Evolutionary conservation across 192 early-diverging fungal species (phyloP).

Genomic region (Umbelopsis ramanniana): DNA sequence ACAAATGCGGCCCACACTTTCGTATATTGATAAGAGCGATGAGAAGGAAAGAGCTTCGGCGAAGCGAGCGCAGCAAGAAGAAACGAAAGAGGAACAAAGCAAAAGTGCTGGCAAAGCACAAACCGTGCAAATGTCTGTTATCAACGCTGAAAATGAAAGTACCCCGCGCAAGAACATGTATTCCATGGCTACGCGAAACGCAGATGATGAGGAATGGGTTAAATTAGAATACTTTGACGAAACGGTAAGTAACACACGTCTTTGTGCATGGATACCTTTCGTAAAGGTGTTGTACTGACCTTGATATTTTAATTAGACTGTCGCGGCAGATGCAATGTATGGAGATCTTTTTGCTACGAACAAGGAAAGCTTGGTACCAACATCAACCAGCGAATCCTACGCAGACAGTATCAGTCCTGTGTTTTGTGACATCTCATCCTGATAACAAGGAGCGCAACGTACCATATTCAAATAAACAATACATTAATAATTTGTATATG

Average conservation of each 20-base stretch:
- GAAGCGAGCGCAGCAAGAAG: constrained; percentile 65
- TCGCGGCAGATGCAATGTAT: neutral
- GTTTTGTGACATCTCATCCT: constrained; percentile 5
- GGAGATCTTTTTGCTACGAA: neutral
- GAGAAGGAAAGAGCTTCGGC: constrained; percentile 78
- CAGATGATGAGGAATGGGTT: constrained; percentile 77
- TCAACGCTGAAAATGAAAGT: constrained; percentile 65
- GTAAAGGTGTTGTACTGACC: neutral
- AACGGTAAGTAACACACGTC: constrained; percentile 41
- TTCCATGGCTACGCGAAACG: constrained; percentile 60
- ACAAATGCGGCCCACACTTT: constrained; percentile 88
- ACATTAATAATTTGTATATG: too few relatives aligned
- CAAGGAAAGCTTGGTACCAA: constrained; percentile 12
- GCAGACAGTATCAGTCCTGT: constrained; percentile 24
- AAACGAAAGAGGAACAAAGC: constrained; percentile 58
- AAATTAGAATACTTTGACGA: constrained; percentile 65
- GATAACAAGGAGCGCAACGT: neutral
- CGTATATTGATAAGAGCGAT: constrained; percentile 89
- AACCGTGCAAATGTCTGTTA: constrained; percentile 59
- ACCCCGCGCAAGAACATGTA: constrained; percentile 62
- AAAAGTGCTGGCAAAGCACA: constrained; percentile 49
- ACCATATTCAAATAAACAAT: too few relatives aligned
- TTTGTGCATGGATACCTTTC: neutral
- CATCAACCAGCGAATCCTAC: constrained; percentile 5
- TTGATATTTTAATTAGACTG: neutral